Percentiles rank a stretch among this genome's conserved stretches.
phyloP scores from a whole-genome alignment of 306 rosid genomes.

The Oxytropis ochrocephala region DNA sequence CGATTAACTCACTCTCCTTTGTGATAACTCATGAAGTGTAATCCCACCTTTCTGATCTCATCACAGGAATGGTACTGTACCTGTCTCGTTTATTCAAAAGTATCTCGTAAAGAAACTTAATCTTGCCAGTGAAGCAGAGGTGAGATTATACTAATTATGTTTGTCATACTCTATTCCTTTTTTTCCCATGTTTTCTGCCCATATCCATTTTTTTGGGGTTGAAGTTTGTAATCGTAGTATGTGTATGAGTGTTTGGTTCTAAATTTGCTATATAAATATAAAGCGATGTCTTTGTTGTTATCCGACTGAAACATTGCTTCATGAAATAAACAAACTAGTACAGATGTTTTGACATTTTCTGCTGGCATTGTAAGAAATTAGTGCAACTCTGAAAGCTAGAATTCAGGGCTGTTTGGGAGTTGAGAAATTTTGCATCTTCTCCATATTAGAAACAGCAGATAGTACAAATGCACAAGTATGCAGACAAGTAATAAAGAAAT shows the following conservation, averaged over 20 bases:
- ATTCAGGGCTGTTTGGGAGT: not conserved
- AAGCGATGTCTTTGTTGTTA: not conserved
- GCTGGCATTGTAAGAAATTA: not conserved
- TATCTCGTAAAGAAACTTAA: constrained; percentile 84
- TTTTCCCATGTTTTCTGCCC: not conserved
- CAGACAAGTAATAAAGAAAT: too few relatives aligned
- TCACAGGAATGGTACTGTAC: constrained; percentile 81
- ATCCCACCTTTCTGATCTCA: constrained; percentile 19
- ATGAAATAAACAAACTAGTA: not conserved
- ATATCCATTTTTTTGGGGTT: not conserved
- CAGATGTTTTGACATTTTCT: not conserved
- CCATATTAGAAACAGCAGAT: not conserved
- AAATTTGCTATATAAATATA: not conserved
- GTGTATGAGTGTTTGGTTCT: not conserved
- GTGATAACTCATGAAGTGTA: constrained; percentile 4
- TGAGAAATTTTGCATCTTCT: not conserved
- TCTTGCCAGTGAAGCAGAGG: constrained; percentile 78
- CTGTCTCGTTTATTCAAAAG: constrained; percentile 81
- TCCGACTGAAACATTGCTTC: not conserved
- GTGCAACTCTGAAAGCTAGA: not conserved
- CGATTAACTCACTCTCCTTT: not conserved
- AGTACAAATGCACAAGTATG: not conserved
- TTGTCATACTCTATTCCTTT: not conserved
- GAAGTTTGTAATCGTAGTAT: not conserved
- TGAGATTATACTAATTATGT: constrained; percentile 31